Evolutionary conservation across 495 filamentous ascomycete species (phyloP), one percentile per base, ranked within the genome.

Genomic region (Aspergillus leporis): DNA sequence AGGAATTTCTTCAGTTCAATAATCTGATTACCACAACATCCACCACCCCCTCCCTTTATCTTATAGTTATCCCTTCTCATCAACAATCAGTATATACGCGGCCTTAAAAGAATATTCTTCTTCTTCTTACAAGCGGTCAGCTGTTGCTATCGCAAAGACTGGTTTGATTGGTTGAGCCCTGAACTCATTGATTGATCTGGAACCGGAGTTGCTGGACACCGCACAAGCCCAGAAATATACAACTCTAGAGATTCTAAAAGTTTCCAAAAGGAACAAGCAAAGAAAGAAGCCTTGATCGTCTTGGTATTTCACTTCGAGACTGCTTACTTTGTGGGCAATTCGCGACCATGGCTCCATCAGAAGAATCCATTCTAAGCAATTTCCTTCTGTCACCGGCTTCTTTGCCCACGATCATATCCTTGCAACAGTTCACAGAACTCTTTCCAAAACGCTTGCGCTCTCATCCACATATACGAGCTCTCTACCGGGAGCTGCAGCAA

Each of bases 401-500:
- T 28, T 74, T 94, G 52, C 87, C 88, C 8, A 82, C 86, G 38
- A 77, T 91, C 55, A 80, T 93, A 63, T 85, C 90, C 14, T 74
- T 93, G 28, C 77, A 85, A 51, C 82, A 90, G 61, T 95, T 95
- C 75, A 85, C 83, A 30, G 81, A 86, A 28, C 76, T 94, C 38
- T 94, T 96, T 61, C 91, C 92, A 3, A 83, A 79, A 46, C 73
- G 83, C 5, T 78, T 88, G 56, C 88, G 86, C 53, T 76, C 80
- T 34, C 88, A 90, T 43, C 87, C 90, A 0, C 87, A 90, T 58
- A 82, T 95, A 57, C 82, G 83, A 56, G 76, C 79, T 4, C 76
- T 96, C n/a, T 96, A 94, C 64, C 83, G 87, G 12, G 89, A 93
- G 70, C 77, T 95, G 13, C 87, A 93, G 63, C 80, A 85, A 48